Percentiles rank a stretch among this genome's conserved stretches.
These are phyloP conservation scores for Ceriops tagal DNA, from an alignment of 345 rosid species.

Conservation along the genomic window DNA sequence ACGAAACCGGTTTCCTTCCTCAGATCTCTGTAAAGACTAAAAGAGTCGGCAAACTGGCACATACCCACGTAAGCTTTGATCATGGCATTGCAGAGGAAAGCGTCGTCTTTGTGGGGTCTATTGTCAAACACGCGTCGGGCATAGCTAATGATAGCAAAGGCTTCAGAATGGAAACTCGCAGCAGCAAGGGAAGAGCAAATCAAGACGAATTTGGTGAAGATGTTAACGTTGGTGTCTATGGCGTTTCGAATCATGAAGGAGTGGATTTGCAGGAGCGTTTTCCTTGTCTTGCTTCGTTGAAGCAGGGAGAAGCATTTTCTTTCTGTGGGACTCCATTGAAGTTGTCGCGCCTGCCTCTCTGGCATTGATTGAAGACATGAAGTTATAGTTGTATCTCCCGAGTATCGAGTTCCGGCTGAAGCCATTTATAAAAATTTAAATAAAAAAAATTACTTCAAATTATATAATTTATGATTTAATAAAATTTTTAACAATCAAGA, in stretches of 20 bases:
- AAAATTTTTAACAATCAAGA: too few relatives aligned
- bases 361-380: not conserved
- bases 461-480: too few relatives aligned
- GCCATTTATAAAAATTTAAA: too few relatives aligned
- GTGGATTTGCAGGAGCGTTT: constrained; percentile 51
- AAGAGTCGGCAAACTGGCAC: constrained; percentile 38
- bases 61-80: constrained; percentile 48
- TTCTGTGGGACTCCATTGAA: constrained; percentile 46
- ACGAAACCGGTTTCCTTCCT: constrained; percentile 39
- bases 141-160: constrained; percentile 31
- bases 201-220: constrained; percentile 54
- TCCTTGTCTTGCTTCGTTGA: constrained; percentile 31
- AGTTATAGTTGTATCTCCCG: too few relatives aligned
- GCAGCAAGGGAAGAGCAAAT: constrained; percentile 32
- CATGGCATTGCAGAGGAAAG: constrained; percentile 65
- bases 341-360: not conserved
- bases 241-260: constrained; percentile 61
- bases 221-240: constrained; percentile 47
- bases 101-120: constrained; percentile 48
- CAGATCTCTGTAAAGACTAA: constrained; percentile 49
- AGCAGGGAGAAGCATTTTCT: constrained; percentile 54
- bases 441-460: too few relatives aligned
- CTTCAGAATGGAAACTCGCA: not conserved
- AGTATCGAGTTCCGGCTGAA: too few relatives aligned
- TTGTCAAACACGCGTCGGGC: constrained; percentile 59